A percentile compares a stretch with the other conserved stretches of the same genome.
Evolutionary conservation across 139 green algal species (phyloP).

Genomic region (Chlamydomonas eustigma): DNA sequence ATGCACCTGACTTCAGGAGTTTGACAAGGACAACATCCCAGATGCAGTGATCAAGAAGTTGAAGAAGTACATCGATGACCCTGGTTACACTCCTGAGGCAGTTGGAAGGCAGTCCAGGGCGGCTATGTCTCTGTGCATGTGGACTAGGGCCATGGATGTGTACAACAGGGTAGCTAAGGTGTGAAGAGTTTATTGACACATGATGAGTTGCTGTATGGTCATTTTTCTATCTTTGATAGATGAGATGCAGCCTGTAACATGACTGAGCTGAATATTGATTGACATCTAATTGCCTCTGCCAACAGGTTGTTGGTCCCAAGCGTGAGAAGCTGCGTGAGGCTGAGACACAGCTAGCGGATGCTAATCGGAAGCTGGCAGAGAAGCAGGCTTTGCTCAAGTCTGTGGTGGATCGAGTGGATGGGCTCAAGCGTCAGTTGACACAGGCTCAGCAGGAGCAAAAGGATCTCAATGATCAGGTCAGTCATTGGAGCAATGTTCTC

Average conservation of each 20-base stretch:
- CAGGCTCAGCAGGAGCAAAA: slow-evolving; percentile 65
- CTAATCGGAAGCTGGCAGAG: slow-evolving; percentile 62
- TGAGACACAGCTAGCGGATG: slow-evolving; percentile 53
- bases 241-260: neutral
- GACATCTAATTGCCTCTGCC: neutral
- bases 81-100: slow-evolving; percentile 56
- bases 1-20: no score
- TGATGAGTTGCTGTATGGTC: neutral
- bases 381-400: slow-evolving; percentile 65
- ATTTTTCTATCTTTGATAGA: neutral
- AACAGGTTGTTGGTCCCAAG: slow-evolving; percentile 76
- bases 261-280: neutral
- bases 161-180: slow-evolving; percentile 65
- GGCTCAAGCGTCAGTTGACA: slow-evolving; percentile 52
- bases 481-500: no score
- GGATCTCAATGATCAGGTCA: slow-evolving; percentile 63
- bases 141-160: slow-evolving; percentile 76
- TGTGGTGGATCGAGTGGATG: slow-evolving; percentile 56
- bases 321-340: slow-evolving; percentile 57
- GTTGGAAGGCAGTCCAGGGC: slow-evolving; percentile 73
- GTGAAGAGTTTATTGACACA: neutral
- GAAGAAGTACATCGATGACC: slow-evolving; percentile 59
- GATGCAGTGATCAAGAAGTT: slow-evolving; percentile 54
- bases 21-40: slow-evolving; percentile 80
- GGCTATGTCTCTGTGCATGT: slow-evolving; percentile 82